phyloP scores from a whole-genome alignment of 2,329 filamentous ascomycete species.

The Colletotrichum sidae region DNA sequence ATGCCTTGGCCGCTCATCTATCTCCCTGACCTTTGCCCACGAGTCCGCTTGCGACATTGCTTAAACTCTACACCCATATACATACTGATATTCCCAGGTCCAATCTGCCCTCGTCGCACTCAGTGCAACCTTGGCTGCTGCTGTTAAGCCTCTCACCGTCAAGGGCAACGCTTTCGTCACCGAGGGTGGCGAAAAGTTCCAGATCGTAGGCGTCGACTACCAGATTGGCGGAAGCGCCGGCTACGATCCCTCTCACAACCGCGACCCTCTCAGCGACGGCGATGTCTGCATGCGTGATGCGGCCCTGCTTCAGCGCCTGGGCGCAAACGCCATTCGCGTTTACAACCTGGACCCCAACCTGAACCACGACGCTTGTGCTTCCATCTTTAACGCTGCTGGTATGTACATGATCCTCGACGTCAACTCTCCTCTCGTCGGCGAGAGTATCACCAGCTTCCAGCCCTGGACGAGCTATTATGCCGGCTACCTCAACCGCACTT shows the following conservation, averaged over 20 bases:
- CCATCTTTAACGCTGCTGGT: slow-evolving; percentile 75
- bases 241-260: slow-evolving; percentile 64
- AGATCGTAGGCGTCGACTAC: slow-evolving; percentile 76
- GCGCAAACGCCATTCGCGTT: slow-evolving; percentile 76
- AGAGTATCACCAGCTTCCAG: slow-evolving; percentile 65
- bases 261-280: slow-evolving; percentile 70
- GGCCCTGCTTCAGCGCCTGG: slow-evolving; percentile 72
- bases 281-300: slow-evolving; percentile 72
- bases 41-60: too few species aligned
- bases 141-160: slow-evolving; percentile 68
- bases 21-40: too few species aligned
- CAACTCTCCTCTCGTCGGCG: slow-evolving; percentile 71
- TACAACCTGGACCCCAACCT: slow-evolving; percentile 75
- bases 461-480: slow-evolving; percentile 71
- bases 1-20: too few species aligned
- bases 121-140: slow-evolving; percentile 63
- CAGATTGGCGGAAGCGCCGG: slow-evolving; percentile 75
- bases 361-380: slow-evolving; percentile 75
- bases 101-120: slow-evolving; percentile 63
- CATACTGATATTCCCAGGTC: slow-evolving; percentile 40
- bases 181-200: slow-evolving; percentile 70
- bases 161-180: slow-evolving; percentile 71
- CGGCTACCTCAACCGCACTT: slow-evolving; percentile 73
- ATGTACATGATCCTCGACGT: slow-evolving; percentile 78
- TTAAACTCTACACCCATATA: too few species aligned